Evolutionary conservation across 306 rosid genomes (phyloP).

Genomic region (Castanopsis chinensis): DNA sequence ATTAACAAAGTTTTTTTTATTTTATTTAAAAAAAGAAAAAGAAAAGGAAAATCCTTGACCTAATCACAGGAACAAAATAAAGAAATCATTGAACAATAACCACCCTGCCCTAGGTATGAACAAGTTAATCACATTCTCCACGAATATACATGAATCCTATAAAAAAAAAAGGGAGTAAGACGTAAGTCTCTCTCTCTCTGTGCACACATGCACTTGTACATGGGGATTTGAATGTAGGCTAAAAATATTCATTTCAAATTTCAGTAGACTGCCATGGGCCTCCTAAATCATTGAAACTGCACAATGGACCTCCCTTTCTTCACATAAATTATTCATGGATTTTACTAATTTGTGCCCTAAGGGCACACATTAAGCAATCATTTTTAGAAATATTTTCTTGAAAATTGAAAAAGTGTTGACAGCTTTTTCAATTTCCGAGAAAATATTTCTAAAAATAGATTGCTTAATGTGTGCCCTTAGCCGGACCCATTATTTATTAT

Average conservation of each 20-base stretch:
- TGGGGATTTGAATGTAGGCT: not conserved
- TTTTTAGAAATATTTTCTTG: too few species aligned
- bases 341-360: too few species aligned
- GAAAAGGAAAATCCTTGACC: not conserved
- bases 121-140: not conserved
- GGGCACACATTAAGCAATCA: too few species aligned
- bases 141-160: too few species aligned
- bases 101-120: not conserved
- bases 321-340: not conserved
- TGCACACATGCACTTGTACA: not conserved
- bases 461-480: too few species aligned
- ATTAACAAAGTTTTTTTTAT: too few species aligned
- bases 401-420: too few species aligned
- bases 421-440: too few species aligned
- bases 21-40: not conserved
- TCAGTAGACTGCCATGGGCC: not conserved
- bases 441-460: too few species aligned
- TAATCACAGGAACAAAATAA: slow-evolving; percentile 13
- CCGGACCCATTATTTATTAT: not conserved
- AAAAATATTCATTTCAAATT: not conserved
- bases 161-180: too few species aligned
- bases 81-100: slow-evolving; percentile 5
- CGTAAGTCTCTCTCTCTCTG: too few species aligned
- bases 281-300: not conserved
- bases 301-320: not conserved